Conservation (phyloP, 768 basidiomycete species). For the Russula earlei region DNA sequence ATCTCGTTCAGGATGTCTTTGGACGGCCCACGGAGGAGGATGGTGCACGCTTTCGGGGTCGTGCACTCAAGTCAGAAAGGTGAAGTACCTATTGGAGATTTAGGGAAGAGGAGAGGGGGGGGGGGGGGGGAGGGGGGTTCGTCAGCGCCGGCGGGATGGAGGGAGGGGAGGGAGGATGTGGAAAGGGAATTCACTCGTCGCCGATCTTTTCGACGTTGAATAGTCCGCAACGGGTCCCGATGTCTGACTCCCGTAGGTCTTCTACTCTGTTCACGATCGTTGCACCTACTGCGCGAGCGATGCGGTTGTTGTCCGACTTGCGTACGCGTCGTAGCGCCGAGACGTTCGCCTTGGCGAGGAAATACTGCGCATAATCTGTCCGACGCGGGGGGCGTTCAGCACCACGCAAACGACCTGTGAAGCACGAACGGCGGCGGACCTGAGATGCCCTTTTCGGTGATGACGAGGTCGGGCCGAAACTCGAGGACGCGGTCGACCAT, state of each 20-base stretch:
- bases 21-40: slow-evolving; percentile 93
- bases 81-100: slow-evolving; percentile 98
- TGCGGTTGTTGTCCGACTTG: slow-evolving; percentile 98
- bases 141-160: no score
- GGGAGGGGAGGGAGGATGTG: neutral
- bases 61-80: slow-evolving; percentile 91
- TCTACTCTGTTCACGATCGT: slow-evolving; percentile 97
- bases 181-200: slow-evolving; percentile 56
- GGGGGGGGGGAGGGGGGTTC: neutral
- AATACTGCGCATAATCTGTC: slow-evolving; percentile 85
- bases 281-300: slow-evolving; percentile 89
- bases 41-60: slow-evolving; percentile 92
- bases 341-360: slow-evolving; percentile 78
- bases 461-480: slow-evolving; percentile 89
- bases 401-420: neutral
- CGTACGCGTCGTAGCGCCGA: slow-evolving; percentile 95
- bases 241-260: slow-evolving; percentile 83
- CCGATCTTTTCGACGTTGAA: slow-evolving; percentile 97
- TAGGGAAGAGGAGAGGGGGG: slow-evolving; percentile 23
- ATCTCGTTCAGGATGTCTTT: slow-evolving; percentile 99
- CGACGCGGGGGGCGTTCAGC: neutral
- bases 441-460: slow-evolving; percentile 97
- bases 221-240: slow-evolving; percentile 91
- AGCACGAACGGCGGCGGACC: slow-evolving; percentile 40
- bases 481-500: slow-evolving; percentile 80